Percentiles rank a stretch among this genome's conserved stretches.
phyloP scores from a whole-genome alignment of 495 filamentous ascomycete species.

The Endocarpon pusillum region DNA sequence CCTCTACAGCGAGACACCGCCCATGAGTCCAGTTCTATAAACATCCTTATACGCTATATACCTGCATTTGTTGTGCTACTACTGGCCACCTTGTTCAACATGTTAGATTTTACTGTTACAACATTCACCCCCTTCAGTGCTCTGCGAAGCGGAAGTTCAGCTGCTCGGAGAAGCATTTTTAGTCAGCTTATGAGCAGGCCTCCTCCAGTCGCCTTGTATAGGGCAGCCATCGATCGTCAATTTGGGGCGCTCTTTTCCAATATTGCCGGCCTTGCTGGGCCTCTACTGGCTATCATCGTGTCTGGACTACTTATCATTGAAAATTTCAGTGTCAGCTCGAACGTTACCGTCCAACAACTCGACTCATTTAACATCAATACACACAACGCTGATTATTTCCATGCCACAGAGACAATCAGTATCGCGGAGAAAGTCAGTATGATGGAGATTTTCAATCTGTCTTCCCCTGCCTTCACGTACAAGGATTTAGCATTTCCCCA shows the following conservation, averaged over 20 bases:
- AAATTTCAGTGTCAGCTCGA: background rate
- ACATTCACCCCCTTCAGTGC: slow-evolving; percentile 3
- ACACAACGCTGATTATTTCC: background rate
- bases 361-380: slow-evolving; percentile 3
- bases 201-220: background rate
- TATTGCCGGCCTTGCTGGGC: background rate
- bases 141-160: slow-evolving; percentile 1
- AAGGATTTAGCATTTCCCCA: slow-evolving; percentile 7
- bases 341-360: slow-evolving; percentile 1
- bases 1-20: background rate
- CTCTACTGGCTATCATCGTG: background rate
- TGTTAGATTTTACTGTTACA: slow-evolving; percentile 4
- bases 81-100: slow-evolving; percentile 5
- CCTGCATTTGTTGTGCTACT: slow-evolving; percentile 11
- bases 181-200: background rate
- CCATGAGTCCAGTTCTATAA: too few species aligned
- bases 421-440: slow-evolving; percentile 1
- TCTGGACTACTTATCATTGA: background rate
- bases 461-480: slow-evolving; percentile 11
- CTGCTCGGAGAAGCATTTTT: slow-evolving; percentile 1
- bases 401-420: background rate
- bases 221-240: background rate
- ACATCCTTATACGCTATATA: slow-evolving; percentile 5
- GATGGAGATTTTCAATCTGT: slow-evolving; percentile 4
- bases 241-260: background rate